Evolutionary conservation across 768 basidiomycete species (phyloP).

Genomic region (Calocybe indica): DNA sequence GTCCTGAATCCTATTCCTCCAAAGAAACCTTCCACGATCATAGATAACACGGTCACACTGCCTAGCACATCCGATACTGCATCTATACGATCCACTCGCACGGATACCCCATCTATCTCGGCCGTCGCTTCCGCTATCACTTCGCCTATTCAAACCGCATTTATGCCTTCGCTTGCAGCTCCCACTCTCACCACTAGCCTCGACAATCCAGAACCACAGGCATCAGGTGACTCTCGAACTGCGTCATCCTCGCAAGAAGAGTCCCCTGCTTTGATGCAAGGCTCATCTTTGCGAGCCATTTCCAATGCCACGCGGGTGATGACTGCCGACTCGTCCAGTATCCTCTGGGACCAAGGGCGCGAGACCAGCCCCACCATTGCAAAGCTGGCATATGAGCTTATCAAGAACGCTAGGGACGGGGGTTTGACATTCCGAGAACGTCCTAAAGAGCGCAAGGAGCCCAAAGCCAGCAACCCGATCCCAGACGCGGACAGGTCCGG

Average conservation of each 20-base stretch:
- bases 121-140: conserved; percentile 23
- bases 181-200: conserved; percentile 38
- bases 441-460: conserved; percentile 42
- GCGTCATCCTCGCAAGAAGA: conserved; percentile 19
- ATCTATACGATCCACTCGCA: conserved; percentile 26
- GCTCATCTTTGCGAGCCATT: conserved; percentile 68
- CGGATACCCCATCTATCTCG: conserved; percentile 15
- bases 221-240: conserved; percentile 9
- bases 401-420: conserved; percentile 63
- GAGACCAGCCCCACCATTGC: conserved; percentile 60
- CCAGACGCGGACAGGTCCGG: conserved; percentile 23
- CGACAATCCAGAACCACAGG: conserved; percentile 20
- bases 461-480: conserved; percentile 6
- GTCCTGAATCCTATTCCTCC: conserved; percentile 46
- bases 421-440: conserved; percentile 43
- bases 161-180: conserved; percentile 32
- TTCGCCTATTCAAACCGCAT: conserved; percentile 34
- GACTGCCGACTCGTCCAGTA: conserved; percentile 70
- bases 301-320: conserved; percentile 83
- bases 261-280: conserved; percentile 37
- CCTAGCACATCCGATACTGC: conserved; percentile 20
- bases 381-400: conserved; percentile 59
- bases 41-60: conserved; percentile 6
- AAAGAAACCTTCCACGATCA: conserved; percentile 14
- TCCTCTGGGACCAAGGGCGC: conserved; percentile 64